Evolutionary conservation across 2,329 filamentous ascomycete genomes (phyloP).

Genomic region (Trichophyton simii): DNA sequence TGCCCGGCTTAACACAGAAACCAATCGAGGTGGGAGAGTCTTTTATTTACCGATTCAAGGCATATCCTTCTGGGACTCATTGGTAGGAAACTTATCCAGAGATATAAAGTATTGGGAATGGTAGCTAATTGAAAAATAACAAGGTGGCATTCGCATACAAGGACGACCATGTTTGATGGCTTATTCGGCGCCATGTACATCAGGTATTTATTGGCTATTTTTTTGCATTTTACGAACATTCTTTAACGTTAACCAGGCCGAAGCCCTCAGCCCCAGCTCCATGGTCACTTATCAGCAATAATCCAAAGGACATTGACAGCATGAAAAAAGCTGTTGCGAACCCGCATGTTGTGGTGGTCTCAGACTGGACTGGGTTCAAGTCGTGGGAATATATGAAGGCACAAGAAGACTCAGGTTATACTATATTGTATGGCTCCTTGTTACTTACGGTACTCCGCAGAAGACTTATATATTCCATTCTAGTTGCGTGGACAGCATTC

Average conservation of each 20-base stretch:
- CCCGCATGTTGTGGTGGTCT: background rate
- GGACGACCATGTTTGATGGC: background rate
- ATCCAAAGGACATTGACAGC: background rate
- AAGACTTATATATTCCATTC: background rate
- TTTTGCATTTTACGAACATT: background rate
- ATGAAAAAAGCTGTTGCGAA: background rate
- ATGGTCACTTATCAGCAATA: background rate
- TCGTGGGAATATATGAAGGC: constrained; percentile 3
- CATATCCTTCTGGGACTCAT: constrained; percentile 26
- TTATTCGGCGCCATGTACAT: background rate
- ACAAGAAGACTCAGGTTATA: background rate
- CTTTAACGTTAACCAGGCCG: background rate
- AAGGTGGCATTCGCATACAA: background rate
- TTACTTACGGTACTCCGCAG: background rate
- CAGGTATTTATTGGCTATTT: background rate
- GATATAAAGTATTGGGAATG: background rate
- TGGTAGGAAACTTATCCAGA: constrained; percentile 17
- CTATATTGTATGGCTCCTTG: background rate
- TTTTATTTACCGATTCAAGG: constrained; percentile 25
- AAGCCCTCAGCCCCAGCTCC: background rate
- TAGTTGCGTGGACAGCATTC: constrained; percentile 42
- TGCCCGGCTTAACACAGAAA: constrained; percentile 14
- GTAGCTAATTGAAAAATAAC: background rate
- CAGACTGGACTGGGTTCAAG: background rate
- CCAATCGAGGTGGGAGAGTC: constrained; percentile 15